Percentiles rank a stretch among this genome's conserved stretches.
Conservation (phyloP, 2,329 filamentous ascomycete species). For the Rhynchosporium secalis region DNA sequence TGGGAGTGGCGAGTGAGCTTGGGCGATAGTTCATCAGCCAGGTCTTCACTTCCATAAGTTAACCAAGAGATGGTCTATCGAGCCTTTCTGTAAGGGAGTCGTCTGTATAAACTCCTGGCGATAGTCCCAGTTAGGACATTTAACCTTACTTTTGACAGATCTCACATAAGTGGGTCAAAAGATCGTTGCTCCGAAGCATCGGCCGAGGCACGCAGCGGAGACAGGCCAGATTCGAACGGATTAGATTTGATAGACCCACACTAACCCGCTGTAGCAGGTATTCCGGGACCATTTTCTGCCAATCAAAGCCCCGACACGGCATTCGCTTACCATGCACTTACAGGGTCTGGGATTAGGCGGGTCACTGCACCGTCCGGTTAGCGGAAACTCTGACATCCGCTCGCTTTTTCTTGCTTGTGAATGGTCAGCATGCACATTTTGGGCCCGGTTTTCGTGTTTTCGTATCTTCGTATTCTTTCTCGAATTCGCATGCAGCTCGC, state of each 20-base stretch:
- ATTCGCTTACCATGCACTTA: not conserved
- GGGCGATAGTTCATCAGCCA: no score
- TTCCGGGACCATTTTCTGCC: not conserved
- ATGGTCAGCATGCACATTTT: not conserved
- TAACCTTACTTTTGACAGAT: not conserved
- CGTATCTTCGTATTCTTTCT: conserved; percentile 9
- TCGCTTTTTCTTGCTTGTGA: not conserved
- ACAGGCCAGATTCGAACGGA: not conserved
- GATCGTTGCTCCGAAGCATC: not conserved
- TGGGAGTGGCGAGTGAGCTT: no score
- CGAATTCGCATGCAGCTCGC: conserved; percentile 8
- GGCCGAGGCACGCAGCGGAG: not conserved
- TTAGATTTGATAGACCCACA: not conserved
- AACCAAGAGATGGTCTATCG: not conserved
- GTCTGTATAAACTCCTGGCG: no score
- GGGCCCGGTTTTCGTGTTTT: not conserved
- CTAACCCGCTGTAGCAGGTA: not conserved
- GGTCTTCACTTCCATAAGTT: no score
- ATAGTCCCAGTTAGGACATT: no score
- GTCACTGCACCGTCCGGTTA: not conserved
- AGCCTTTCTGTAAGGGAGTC: not conserved
- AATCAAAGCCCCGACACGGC: not conserved
- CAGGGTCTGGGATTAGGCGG: not conserved
- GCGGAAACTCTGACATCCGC: not conserved
- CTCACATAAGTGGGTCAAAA: not conserved